Evolutionary conservation across 2,329 filamentous ascomycete genomes (phyloP), one percentile per base, ranked within the genome.

Genomic region (Hymenoscyphus salicellus): DNA sequence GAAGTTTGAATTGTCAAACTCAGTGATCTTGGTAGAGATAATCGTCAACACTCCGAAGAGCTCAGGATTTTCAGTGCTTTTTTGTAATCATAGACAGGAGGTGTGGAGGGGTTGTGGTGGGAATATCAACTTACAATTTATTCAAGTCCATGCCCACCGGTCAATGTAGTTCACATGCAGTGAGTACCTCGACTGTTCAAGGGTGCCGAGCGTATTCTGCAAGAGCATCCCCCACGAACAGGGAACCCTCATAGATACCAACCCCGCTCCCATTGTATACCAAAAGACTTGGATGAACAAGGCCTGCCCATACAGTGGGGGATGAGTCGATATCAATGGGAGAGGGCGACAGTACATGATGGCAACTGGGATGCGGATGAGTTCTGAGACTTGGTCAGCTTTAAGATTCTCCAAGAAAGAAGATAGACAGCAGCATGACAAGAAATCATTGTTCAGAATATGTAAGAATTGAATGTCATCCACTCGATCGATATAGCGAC

Each of bases 391-490:
- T 4, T 33, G 26, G 66, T 72, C 55, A 72, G 71, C 63, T 55
- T 41, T 28, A 43, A 28, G 26, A 55, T 46, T 26, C 23, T 17
- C 3, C n/a, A 38, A 20, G 26, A 16, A 17, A 23, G 26, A n/a
- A 62, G 2, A 61, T n/a, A 41, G 10, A 28, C 59, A 14, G 36
- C 30, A 32, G 28, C 33, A 36, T 56, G 28, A 43, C 28, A 65
- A 71, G 43, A 64, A 73, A 75, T 32, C 26, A n/a, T 38, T 56
- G 72, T 78, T 97, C 93, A 97, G 93, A 92, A 97, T 96, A 97
- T 96, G 93, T 97, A 97, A 97, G 93, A 61, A 94, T 87, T 88
- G 80, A 93, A 91, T 96, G 90, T 97, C 93, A 96, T 82, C 78
- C 86, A 77, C 81, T 84, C 81, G 80, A 77, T 81, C 83, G 89